These are phyloP conservation scores for Haplosporangium gracile DNA, from an alignment of 192 early-diverging fungal genomes.

Conservation along the genomic window DNA sequence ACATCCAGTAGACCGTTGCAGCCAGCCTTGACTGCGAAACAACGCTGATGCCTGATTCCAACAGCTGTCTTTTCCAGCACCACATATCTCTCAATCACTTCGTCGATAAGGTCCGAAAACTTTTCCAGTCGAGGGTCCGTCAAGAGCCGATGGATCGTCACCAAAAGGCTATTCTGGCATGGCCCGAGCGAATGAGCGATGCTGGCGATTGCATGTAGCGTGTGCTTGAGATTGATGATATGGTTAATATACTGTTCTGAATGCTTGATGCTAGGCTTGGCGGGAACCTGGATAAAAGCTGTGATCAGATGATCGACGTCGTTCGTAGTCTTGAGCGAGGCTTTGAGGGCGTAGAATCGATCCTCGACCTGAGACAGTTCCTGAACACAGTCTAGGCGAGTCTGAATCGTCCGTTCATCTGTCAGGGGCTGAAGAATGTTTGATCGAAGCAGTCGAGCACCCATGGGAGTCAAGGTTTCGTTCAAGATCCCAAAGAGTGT, in stretches of 20 bases:
- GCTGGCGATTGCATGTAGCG: constrained; percentile 62
- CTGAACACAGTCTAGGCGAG: constrained; percentile 73
- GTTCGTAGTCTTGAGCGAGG: constrained; percentile 57
- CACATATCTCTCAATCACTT: constrained; percentile 79
- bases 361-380: constrained; percentile 63
- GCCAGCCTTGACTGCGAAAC: constrained; percentile 88
- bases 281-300: constrained; percentile 62
- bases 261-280: constrained; percentile 64
- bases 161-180: constrained; percentile 59
- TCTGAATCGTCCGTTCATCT: constrained; percentile 63
- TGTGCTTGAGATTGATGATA: constrained; percentile 77
- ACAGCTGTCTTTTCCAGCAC: constrained; percentile 79
- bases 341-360: constrained; percentile 61
- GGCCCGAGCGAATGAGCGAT: constrained; percentile 55
- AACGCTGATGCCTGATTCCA: constrained; percentile 85
- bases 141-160: constrained; percentile 57
- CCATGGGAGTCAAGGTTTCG: constrained; percentile 76
- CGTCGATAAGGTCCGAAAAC: constrained; percentile 66
- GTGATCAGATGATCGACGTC: constrained; percentile 73
- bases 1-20: constrained; percentile 90
- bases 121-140: constrained; percentile 52
- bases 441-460: constrained; percentile 76
- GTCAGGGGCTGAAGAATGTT: constrained; percentile 83
- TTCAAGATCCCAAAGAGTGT: constrained; percentile 73
- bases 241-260: constrained; percentile 76